phyloP scores from a whole-genome alignment of 2,329 filamentous ascomycete genomes.

The Trichoderma sp. region DNA sequence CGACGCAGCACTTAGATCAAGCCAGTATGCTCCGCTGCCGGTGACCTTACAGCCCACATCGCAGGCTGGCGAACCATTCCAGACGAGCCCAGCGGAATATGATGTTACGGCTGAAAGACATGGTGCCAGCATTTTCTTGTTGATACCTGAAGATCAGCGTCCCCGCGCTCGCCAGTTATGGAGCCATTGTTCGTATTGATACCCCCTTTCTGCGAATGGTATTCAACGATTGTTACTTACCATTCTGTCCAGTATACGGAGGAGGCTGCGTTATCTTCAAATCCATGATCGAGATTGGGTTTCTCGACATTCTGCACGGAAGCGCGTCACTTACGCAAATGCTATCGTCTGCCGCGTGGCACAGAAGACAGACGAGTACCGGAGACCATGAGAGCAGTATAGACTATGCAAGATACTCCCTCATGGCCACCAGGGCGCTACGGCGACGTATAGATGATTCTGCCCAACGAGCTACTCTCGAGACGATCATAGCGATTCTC shows the following conservation, averaged over 20 bases:
- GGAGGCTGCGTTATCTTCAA: slow-evolving; percentile 25
- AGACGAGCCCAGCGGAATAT: background rate
- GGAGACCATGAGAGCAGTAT: slow-evolving; percentile 16
- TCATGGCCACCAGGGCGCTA: slow-evolving; percentile 15
- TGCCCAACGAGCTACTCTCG: slow-evolving; percentile 1
- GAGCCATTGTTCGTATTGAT: slow-evolving; percentile 14
- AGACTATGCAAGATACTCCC: slow-evolving; percentile 23
- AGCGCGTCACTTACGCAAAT: slow-evolving; percentile 21
- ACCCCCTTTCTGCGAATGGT: background rate
- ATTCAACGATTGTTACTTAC: background rate
- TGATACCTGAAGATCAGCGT: slow-evolving; percentile 12
- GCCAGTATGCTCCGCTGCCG: background rate
- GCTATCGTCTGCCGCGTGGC: slow-evolving; percentile 18
- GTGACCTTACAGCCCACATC: background rate
- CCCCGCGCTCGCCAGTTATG: slow-evolving; percentile 11
- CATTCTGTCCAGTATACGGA: background rate
- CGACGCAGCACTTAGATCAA: background rate
- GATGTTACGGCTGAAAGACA: background rate
- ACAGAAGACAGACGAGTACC: background rate
- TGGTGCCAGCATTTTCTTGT: background rate
- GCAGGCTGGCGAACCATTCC: background rate
- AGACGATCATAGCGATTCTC: slow-evolving; percentile 17
- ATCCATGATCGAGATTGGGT: slow-evolving; percentile 18
- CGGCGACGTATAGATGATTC: slow-evolving; percentile 10
- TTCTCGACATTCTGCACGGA: slow-evolving; percentile 11